phyloP scores from a whole-genome alignment of 1,284 basidiomycete species.

The Pascua guehoae region DNA sequence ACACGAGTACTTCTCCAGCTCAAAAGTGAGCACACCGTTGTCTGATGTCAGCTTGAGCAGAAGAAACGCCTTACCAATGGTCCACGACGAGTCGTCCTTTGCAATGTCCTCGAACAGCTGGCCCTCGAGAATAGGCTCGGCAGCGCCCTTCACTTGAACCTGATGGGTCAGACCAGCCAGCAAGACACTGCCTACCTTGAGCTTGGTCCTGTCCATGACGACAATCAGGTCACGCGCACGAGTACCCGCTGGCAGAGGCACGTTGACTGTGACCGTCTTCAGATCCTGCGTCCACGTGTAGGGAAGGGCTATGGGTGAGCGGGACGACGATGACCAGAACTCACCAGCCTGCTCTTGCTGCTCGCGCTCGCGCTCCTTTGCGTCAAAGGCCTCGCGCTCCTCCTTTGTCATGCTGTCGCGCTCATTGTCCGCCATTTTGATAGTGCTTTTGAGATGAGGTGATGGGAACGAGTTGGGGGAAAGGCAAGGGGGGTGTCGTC shows the following conservation, averaged over 20 bases:
- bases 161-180: constrained; percentile 9
- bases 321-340: constrained; percentile 25
- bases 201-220: constrained; percentile 71
- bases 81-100: constrained; percentile 96
- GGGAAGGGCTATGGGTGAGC: constrained; percentile 63
- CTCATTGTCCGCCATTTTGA: neutral
- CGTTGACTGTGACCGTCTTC: constrained; percentile 74
- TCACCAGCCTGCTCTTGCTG: constrained; percentile 76
- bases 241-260: constrained; percentile 84
- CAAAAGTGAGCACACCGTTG: constrained; percentile 40
- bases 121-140: constrained; percentile 77
- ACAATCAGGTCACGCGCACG: constrained; percentile 72
- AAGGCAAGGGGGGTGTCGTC: neutral
- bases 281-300: constrained; percentile 92
- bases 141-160: constrained; percentile 76
- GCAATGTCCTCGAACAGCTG: constrained; percentile 91
- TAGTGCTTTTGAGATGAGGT: too few relatives aligned
- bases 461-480: neutral
- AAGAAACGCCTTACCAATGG: constrained; percentile 61
- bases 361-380: constrained; percentile 65
- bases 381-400: constrained; percentile 70
- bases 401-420: constrained; percentile 70
- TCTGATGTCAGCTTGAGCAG: constrained; percentile 20
- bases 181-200: constrained; percentile 52
- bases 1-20: constrained; percentile 49